phyloP scores from a whole-genome alignment of 176 grass and related monocot genomes.

The Cymbopogon citratus region DNA sequence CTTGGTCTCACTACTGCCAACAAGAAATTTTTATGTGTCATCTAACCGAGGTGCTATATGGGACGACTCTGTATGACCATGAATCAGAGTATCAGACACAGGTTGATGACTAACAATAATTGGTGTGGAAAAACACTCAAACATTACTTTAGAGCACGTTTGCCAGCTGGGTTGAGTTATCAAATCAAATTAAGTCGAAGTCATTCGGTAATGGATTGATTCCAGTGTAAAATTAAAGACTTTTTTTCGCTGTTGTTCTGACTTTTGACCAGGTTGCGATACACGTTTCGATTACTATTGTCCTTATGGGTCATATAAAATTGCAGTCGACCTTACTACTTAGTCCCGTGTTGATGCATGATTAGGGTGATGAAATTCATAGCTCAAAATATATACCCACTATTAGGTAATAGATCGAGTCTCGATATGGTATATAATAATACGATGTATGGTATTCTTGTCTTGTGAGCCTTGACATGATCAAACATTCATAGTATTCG shows the following conservation, averaged over 20 bases:
- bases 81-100: no score
- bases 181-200: background rate
- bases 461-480: background rate
- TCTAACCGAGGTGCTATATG: no score
- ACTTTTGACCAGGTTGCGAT: background rate
- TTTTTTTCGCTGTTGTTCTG: background rate
- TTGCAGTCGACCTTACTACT: background rate
- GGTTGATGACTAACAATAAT: no score
- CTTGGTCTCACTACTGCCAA: no score
- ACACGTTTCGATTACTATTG: background rate
- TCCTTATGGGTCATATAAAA: background rate
- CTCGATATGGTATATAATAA: no score
- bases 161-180: background rate
- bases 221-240: background rate
- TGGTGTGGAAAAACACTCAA: no score
- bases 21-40: no score
- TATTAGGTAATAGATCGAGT: no score
- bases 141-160: background rate
- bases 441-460: no score
- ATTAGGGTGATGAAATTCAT: no score
- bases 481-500: background rate
- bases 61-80: no score
- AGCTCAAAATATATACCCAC: no score
- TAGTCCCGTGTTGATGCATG: background rate
- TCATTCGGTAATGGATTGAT: background rate